Conservation (phyloP, 805 yeast genomes). For the Saccharomycopsis sp. region DNA sequence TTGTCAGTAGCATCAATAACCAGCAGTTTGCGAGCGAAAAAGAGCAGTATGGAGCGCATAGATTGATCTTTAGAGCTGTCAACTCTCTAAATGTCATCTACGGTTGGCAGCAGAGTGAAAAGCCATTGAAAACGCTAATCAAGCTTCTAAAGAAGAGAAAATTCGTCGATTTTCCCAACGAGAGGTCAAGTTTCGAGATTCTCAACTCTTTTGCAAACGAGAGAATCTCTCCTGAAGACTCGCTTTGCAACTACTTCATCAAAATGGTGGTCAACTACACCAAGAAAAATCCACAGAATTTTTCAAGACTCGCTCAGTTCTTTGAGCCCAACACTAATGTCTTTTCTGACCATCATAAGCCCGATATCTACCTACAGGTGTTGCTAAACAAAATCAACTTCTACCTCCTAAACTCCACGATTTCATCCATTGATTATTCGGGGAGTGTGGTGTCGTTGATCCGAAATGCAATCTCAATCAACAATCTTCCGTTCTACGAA, state of each 20-base stretch:
- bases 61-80: conserved; percentile 6
- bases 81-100: neutral
- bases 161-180: conserved; percentile 16
- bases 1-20: conserved; percentile 3
- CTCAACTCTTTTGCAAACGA: conserved; percentile 5
- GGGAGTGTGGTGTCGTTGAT: conserved; percentile 3
- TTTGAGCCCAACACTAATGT: conserved; percentile 19
- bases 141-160: conserved; percentile 17
- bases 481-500: neutral
- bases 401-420: conserved; percentile 10
- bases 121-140: conserved; percentile 14
- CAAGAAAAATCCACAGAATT: neutral
- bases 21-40: neutral
- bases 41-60: conserved; percentile 5
- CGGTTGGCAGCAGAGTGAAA: conserved; percentile 7
- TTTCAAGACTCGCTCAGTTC: conserved; percentile 14
- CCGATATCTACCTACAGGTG: conserved; percentile 18
- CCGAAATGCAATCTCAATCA: conserved; percentile 5
- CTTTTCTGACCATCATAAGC: conserved; percentile 12
- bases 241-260: conserved; percentile 14
- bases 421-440: conserved; percentile 11
- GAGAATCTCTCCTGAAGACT: conserved; percentile 5
- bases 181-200: conserved; percentile 8
- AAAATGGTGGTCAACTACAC: conserved; percentile 12
- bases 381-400: conserved; percentile 19